Percentiles rank a stretch among this genome's conserved stretches.
Conservation (phyloP, 1,284 basidiomycete species). For the Ceratobasidium theobromae region DNA sequence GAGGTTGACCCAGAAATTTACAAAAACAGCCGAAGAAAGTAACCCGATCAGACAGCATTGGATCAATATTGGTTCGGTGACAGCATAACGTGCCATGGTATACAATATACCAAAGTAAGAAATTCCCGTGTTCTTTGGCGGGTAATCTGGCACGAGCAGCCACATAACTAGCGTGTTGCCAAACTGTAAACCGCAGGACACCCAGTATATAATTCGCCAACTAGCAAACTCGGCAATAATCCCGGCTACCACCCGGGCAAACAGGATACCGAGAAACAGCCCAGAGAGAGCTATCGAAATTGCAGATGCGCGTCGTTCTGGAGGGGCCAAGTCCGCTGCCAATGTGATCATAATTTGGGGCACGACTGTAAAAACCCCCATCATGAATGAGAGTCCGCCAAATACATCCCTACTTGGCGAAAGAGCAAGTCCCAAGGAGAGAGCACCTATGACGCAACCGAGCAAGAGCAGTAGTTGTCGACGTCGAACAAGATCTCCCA, state of each 20-base stretch:
- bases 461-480: conserved; percentile 56
- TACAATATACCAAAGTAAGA: conserved; percentile 62
- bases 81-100: conserved; percentile 66
- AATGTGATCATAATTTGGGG: conserved; percentile 58
- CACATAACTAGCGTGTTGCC: conserved; percentile 57
- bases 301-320: conserved; percentile 60
- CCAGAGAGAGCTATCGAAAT: conserved; percentile 69
- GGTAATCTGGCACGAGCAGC: conserved; percentile 66
- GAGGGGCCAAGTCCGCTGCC: conserved; percentile 65
- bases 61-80: conserved; percentile 68
- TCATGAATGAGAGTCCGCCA: conserved; percentile 57
- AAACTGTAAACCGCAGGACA: conserved; percentile 60
- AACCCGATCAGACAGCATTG: conserved; percentile 62
- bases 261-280: conserved; percentile 67
- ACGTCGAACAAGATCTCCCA: conserved; percentile 65
- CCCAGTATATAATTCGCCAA: conserved; percentile 68
- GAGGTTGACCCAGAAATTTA: conserved; percentile 68
- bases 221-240: conserved; percentile 61
- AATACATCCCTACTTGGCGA: conserved; percentile 54
- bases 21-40: conserved; percentile 59
- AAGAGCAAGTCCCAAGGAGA: conserved; percentile 60
- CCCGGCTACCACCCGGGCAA: conserved; percentile 67
- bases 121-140: conserved; percentile 56
- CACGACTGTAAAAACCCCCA: conserved; percentile 56
- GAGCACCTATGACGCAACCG: conserved; percentile 49